Evolutionary conservation across 805 yeast genomes (phyloP), one percentile per base, ranked within the genome.

Genomic region (Diddensiella santjacobensis): DNA sequence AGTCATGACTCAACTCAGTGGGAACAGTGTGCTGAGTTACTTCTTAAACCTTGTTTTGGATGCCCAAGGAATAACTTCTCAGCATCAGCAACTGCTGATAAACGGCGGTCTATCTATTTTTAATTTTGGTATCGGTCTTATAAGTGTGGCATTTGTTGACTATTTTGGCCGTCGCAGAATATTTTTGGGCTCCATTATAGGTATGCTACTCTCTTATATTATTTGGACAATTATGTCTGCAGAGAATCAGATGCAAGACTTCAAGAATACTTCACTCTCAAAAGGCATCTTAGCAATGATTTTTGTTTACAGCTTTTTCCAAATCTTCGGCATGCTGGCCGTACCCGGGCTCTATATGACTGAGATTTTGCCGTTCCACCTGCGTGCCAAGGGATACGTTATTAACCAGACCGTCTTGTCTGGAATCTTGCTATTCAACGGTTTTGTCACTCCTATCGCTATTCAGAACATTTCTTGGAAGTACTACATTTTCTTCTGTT

Each of bases 281-380:
- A 23, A 35, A 2, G 50, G 41, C 18, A 39, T 41, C 8, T 22
- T 42, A 18, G 42, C 44, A 3, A 33, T 47, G 41, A 45, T 45
- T 24, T 47, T 41, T 41, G 26, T 47, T 8, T 41, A 19, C 19
- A n/a, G 15, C 19, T n/a, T 30, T 4, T 22, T 30, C 29, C 31
- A 47, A 18, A 20, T 17, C 4, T 22, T 40, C 10, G 45, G 42
- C 48, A 87, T 95, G 93, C 96, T 96, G 6, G 95, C 95, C 2
- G 79, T 87, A 43, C 93, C 93, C 5, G 87, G 95, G 95, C 66
- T 82, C 24, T 60, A 53, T 39, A 19, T 35, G 17, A 48, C 53
- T 4, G 65, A 61, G 44, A 50, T 61, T 19, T 35, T 52, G 29
- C 58, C 65, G 3, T 59, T 33, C 42, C 20, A 41, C 5, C 65